A percentile compares a stretch with the other conserved stretches of the same genome.
Evolutionary conservation across 148 eudicot species (phyloP).

Genomic region (Spergularia bocconei): DNA sequence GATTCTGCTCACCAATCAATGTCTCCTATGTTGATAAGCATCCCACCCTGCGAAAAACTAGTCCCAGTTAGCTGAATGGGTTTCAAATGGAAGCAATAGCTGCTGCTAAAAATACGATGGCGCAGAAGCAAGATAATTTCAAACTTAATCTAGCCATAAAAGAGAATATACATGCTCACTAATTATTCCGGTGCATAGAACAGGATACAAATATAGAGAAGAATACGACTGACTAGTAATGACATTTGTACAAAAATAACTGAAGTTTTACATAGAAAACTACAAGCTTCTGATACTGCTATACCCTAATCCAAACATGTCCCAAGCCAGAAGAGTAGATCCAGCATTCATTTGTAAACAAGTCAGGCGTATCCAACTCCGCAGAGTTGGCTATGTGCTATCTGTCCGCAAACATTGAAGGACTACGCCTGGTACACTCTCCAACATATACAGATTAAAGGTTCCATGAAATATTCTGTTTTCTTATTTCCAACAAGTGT

Average conservation of each 20-base stretch:
- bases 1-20: conserved; percentile 38
- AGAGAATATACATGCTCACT: not conserved
- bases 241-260: not conserved
- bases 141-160: not conserved
- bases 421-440: not conserved
- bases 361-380: not conserved
- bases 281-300: not conserved
- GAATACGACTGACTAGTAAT: not conserved
- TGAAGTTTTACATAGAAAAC: not conserved
- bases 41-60: conserved; percentile 33
- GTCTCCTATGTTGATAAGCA: conserved; percentile 41
- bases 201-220: conserved; percentile 4
- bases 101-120: conserved; percentile 8
- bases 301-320: not conserved
- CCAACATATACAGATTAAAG: not conserved
- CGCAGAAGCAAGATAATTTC: conserved; percentile 7
- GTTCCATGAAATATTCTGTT: not conserved
- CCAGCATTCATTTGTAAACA: not conserved
- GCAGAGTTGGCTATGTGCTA: not conserved
- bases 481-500: not conserved
- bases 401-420: not conserved
- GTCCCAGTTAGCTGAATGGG: conserved; percentile 12
- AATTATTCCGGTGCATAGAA: not conserved
- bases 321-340: not conserved
- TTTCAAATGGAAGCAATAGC: conserved; percentile 6